Base-by-base conservation (phyloP, 306 rosid species). In the Pyrus bretschneideri region DNA sequence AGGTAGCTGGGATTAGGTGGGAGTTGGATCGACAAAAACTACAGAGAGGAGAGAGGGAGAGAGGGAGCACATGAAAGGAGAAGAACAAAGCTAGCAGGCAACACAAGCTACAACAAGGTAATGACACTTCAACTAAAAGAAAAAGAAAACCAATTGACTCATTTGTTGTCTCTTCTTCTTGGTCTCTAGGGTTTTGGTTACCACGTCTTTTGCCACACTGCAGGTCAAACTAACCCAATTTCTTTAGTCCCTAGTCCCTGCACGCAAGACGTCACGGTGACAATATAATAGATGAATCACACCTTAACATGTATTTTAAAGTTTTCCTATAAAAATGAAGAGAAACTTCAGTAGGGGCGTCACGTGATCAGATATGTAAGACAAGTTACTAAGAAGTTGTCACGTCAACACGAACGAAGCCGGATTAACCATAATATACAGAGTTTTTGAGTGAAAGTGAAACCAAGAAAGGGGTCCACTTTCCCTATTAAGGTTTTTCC, bases 1-100 rank as follows among this genome's bases (percentile, higher is more conserved):
- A 64, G 31, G 58, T 23, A 22, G 79, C 23, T 13, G 68, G 59
- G 83, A 79, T 81, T 86, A 81, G 86, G 83, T 86, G 71, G 18
- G 71, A 30, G 60, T 69, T 79, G 10, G 72, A 77, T 75, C 23
- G 44, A 45, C 44, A 78, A 35, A 79, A 76, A 67, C 70, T 25
- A 21, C 14, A 22, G 3, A 57, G 4, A 45, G 52, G 52, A 46
- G 19, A 46, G 54, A 55, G 23, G 3, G 61, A 3, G 64, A 3
- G 29, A 60, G 52, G 66, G 45, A 44, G 80, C 81, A 82, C 81
- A 76, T 82, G 86, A 51, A 40, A 58, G 72, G 69, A 38, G 59
- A 86, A 77, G 66, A 70, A 31, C 40, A 57, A 57, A 71, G 63
- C 22, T 35, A 67, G 19, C 9, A 64, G 59, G 22, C 19, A 19